A percentile compares a stretch with the other conserved stretches of the same genome.
These are phyloP conservation scores for Xylaria sp. DNA, from an alignment of 2,329 filamentous ascomycete genomes.

Conservation along the genomic window DNA sequence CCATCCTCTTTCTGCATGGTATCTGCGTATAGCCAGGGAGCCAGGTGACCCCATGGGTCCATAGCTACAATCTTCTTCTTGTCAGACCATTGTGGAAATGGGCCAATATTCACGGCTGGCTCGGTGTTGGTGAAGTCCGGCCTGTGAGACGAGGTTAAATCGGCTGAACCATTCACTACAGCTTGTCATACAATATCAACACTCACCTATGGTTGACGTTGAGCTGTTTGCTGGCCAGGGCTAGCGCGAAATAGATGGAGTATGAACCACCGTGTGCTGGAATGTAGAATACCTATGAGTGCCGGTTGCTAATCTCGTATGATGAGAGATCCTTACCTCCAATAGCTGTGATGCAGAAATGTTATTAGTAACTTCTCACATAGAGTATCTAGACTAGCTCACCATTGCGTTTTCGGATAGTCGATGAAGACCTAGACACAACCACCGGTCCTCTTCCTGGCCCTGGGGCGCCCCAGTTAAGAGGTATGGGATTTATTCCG, in stretches of 20 bases:
- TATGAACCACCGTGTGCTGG: constrained; percentile 81
- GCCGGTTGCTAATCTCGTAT: constrained; percentile 9
- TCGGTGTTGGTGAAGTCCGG: constrained; percentile 84
- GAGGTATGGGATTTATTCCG: constrained; percentile 88
- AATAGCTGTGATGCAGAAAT: constrained; percentile 56
- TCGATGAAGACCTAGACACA: constrained; percentile 79
- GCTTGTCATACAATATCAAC: not conserved
- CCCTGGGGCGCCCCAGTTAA: constrained; percentile 87
- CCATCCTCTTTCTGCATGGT: constrained; percentile 78
- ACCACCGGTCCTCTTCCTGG: constrained; percentile 85
- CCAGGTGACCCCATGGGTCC: constrained; percentile 92
- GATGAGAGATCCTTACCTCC: constrained; percentile 59
- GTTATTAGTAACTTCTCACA: constrained; percentile 35
- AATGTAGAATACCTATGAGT: constrained; percentile 29
- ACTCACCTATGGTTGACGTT: constrained; percentile 77
- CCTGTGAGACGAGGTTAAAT: constrained; percentile 46
- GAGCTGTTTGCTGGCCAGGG: constrained; percentile 90
- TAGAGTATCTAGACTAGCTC: constrained; percentile 46
- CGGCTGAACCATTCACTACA: constrained; percentile 17
- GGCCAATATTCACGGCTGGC: constrained; percentile 88
- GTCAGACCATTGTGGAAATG: constrained; percentile 89
- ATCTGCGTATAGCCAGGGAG: constrained; percentile 84
- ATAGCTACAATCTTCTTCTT: constrained; percentile 96
- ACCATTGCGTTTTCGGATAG: constrained; percentile 85
- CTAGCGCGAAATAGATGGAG: constrained; percentile 93